Percentiles rank a stretch among this genome's conserved stretches.
Evolutionary conservation across 1,284 basidiomycete genomes (phyloP).

Genomic region (Coniferiporia sulphurascens): DNA sequence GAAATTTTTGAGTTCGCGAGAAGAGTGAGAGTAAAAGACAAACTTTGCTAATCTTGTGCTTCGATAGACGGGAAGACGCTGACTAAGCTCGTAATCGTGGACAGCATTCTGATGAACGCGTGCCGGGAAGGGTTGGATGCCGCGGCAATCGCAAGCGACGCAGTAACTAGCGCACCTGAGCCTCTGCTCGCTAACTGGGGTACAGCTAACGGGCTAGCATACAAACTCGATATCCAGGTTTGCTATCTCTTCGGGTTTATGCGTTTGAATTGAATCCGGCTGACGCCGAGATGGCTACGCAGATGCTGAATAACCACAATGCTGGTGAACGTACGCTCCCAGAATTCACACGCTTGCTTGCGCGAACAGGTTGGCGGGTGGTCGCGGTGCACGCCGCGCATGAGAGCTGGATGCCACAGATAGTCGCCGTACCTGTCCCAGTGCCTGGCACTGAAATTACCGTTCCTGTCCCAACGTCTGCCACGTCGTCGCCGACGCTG

Average conservation of each 20-base stretch:
- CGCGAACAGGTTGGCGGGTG: slow-evolving; percentile 19
- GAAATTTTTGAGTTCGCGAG: too few relatives aligned
- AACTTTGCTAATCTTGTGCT: not conserved
- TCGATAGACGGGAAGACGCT: not conserved
- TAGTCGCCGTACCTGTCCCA: slow-evolving; percentile 10
- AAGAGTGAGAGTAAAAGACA: too few relatives aligned
- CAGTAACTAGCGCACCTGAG: slow-evolving; percentile 5
- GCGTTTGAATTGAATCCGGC: not conserved
- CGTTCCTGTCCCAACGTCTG: too few relatives aligned
- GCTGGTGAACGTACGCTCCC: slow-evolving; percentile 21
- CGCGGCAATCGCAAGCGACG: not conserved
- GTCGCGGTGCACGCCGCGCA: slow-evolving; percentile 8
- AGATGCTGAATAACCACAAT: slow-evolving; percentile 21
- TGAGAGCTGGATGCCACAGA: slow-evolving; percentile 17
- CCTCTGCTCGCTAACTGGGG: slow-evolving; percentile 21
- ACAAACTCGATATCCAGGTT: slow-evolving; percentile 20
- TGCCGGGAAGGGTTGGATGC: slow-evolving; percentile 1
- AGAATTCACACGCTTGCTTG: slow-evolving; percentile 11
- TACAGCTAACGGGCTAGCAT: slow-evolving; percentile 16
- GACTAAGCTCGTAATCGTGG: slow-evolving; percentile 13
- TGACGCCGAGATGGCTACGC: not conserved
- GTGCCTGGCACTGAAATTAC: not conserved
- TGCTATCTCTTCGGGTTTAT: slow-evolving; percentile 10
- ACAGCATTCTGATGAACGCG: slow-evolving; percentile 11
- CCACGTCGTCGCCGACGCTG: too few relatives aligned